phyloP scores from a whole-genome alignment of 2,329 filamentous ascomycete species.

The Cercospora nicotianae region DNA sequence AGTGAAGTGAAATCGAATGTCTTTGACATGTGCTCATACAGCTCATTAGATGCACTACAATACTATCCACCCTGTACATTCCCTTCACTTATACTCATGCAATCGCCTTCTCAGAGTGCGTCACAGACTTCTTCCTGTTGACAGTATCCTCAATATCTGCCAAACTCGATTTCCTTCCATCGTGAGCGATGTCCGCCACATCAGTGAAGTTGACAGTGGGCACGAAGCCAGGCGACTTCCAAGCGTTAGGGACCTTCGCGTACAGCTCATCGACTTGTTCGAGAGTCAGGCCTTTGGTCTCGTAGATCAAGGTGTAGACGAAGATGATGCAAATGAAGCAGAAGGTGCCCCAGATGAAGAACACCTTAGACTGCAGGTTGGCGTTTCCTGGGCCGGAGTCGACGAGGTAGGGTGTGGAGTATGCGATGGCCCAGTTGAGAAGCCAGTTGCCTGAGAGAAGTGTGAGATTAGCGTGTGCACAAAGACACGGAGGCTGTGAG shows the following conservation, averaged over 20 bases:
- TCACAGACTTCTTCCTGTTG: slow-evolving; percentile 40
- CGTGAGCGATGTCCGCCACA: slow-evolving; percentile 42
- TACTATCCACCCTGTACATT: not conserved
- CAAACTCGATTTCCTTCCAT: slow-evolving; percentile 33
- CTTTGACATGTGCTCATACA: not conserved
- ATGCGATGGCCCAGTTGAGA: slow-evolving; percentile 75
- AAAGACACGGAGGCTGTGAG: not conserved
- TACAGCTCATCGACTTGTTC: slow-evolving; percentile 84
- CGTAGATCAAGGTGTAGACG: slow-evolving; percentile 60
- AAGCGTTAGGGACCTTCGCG: slow-evolving; percentile 60
- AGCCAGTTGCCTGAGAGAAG: slow-evolving; percentile 49
- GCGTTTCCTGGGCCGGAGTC: slow-evolving; percentile 65
- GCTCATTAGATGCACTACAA: not conserved
- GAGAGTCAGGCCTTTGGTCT: slow-evolving; percentile 79
- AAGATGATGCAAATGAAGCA: slow-evolving; percentile 55
- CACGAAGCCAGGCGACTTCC: slow-evolving; percentile 55
- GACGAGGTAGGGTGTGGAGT: slow-evolving; percentile 70
- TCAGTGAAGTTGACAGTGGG: slow-evolving; percentile 51
- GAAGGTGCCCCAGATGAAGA: slow-evolving; percentile 60
- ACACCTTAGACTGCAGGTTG: slow-evolving; percentile 60
- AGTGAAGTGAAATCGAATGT: not conserved
- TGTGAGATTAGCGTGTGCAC: slow-evolving; percentile 18
- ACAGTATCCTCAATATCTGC: slow-evolving; percentile 37
- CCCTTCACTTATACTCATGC: not conserved
- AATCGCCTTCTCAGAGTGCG: slow-evolving; percentile 31